These are phyloP conservation scores for Penicillium taxi DNA, from an alignment of 495 filamentous ascomycete species.

Conservation along the genomic window DNA sequence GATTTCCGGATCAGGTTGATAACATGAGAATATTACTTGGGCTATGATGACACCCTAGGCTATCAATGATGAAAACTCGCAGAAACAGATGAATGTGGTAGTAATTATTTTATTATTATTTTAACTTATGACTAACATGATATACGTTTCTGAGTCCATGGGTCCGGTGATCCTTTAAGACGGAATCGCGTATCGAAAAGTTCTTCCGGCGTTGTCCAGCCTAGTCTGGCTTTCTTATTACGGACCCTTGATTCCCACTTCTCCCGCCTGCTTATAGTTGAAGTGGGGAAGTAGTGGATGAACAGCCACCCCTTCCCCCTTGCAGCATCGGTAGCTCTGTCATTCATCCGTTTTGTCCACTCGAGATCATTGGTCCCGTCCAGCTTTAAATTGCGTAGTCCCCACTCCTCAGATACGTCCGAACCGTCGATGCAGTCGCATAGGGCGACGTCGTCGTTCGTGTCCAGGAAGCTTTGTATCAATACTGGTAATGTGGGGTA, in stretches of 20 bases:
- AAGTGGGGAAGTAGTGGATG: constrained; percentile 19
- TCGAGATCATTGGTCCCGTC: constrained; percentile 27
- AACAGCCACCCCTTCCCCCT: constrained; percentile 20
- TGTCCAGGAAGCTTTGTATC: constrained; percentile 32
- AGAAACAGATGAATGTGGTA: neutral
- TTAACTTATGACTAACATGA: constrained; percentile 11
- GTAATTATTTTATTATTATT: constrained; percentile 11
- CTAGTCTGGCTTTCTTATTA: constrained; percentile 20
- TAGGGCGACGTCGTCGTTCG: constrained; percentile 23
- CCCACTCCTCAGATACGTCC: constrained; percentile 33
- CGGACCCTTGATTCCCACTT: constrained; percentile 22
- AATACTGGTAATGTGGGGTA: constrained; percentile 28
- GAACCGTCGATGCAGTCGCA: constrained; percentile 32
- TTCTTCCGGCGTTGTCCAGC: constrained; percentile 21
- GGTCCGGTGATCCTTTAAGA: constrained; percentile 21
- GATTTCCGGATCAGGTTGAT: constrained; percentile 17
- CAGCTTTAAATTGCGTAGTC: constrained; percentile 23
- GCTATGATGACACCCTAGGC: constrained; percentile 4
- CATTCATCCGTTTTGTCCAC: constrained; percentile 25
- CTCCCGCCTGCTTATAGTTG: constrained; percentile 18
- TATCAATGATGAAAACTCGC: neutral
- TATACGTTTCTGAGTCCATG: constrained; percentile 22
- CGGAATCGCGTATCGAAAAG: constrained; percentile 24
- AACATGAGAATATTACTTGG: constrained; percentile 15
- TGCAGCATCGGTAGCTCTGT: constrained; percentile 10